Base-by-base conservation (phyloP, 2,329 filamentous ascomycete genomes). In the Amphichorda felina region DNA sequence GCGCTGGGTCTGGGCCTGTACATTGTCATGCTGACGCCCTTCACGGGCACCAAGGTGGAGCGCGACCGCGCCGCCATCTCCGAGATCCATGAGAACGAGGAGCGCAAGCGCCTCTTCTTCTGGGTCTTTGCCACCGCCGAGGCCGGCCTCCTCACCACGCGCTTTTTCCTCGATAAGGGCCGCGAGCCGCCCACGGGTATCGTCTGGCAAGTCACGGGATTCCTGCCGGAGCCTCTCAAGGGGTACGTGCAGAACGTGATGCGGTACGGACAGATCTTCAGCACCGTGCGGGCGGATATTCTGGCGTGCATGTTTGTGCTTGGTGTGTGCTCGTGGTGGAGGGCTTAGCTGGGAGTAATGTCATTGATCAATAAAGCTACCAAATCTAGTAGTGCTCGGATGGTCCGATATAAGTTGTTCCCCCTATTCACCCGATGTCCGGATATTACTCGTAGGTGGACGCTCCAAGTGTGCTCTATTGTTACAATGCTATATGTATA, bases 51-150 rank as follows among this genome's bases (percentile, higher is more conserved):
- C 22, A 73, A 73, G 50, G 45, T 68, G 6, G 70, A 76, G 47
- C 72, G 82, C 21, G 67, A 74, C 37, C 52, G 57, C 8, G 49
- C 48, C 15, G 45, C 50, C 31, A 40, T 54, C 22, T 45, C 49
- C 11, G 46, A 48, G 29, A 45, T 43, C 8, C 43, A 49, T 10
- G 52, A 53, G 28, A 40, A 51, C 16, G 54, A 57, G 39, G 51
- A 45, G 33, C 54, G 49, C 30, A 55, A 50, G 43, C 47, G 41
- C 32, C 35, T 58, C 16, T 79, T 87, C 57, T 87, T 89, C 56
- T 85, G 78, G 63, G 69, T 82, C n/a, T 91, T 89, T 51, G 79
- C 82, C 5, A 85, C 82, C 1, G 78, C 75, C 22, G 82, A 91
- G 60, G 68, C 84, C 9, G 53, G 84, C 36, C 62, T 89, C 42